phyloP scores from a whole-genome alignment of 2,329 filamentous ascomycete species.

The Aspergillus pseudotamarii region DNA sequence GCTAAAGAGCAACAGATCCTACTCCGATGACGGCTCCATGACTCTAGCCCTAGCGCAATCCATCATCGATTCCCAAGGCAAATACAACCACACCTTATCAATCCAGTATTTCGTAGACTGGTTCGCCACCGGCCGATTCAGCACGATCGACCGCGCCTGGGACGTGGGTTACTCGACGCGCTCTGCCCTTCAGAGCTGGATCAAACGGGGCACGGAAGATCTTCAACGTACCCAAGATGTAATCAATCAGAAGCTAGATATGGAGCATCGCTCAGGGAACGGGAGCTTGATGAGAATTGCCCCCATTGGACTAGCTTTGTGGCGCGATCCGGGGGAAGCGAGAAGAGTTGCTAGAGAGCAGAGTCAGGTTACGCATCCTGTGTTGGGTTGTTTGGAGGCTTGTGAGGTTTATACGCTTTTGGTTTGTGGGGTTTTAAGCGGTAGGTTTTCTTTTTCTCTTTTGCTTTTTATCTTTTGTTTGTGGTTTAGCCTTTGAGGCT shows the following conservation, averaged over 20 bases:
- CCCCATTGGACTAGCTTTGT: slow-evolving; percentile 39
- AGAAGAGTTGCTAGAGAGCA: slow-evolving; percentile 28
- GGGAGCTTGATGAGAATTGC: slow-evolving; percentile 48
- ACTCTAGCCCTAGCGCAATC: slow-evolving; percentile 47
- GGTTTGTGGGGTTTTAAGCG: slow-evolving; percentile 33
- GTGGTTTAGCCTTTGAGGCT: background rate
- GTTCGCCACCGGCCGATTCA: slow-evolving; percentile 41
- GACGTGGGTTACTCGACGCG: slow-evolving; percentile 43
- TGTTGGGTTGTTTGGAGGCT: slow-evolving; percentile 41
- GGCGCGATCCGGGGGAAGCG: slow-evolving; percentile 26
- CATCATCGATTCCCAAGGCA: slow-evolving; percentile 35
- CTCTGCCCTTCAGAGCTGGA: slow-evolving; percentile 37
- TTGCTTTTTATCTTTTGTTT: background rate
- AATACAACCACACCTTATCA: slow-evolving; percentile 33
- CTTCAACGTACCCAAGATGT: slow-evolving; percentile 18
- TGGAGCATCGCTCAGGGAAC: slow-evolving; percentile 36
- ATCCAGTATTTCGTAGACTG: slow-evolving; percentile 43
- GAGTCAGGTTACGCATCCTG: slow-evolving; percentile 43
- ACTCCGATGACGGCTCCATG: slow-evolving; percentile 50
- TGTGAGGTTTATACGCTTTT: slow-evolving; percentile 43
- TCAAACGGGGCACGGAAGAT: slow-evolving; percentile 3
- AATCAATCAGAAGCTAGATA: slow-evolving; percentile 20
- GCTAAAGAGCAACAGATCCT: slow-evolving; percentile 27
- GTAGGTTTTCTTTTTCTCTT: slow-evolving; percentile 11
- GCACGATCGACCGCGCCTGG: slow-evolving; percentile 38